Evolutionary conservation across 2,329 filamentous ascomycete genomes (phyloP), one percentile per base, ranked within the genome.

Genomic region (Sporothrix brasiliensis): DNA sequence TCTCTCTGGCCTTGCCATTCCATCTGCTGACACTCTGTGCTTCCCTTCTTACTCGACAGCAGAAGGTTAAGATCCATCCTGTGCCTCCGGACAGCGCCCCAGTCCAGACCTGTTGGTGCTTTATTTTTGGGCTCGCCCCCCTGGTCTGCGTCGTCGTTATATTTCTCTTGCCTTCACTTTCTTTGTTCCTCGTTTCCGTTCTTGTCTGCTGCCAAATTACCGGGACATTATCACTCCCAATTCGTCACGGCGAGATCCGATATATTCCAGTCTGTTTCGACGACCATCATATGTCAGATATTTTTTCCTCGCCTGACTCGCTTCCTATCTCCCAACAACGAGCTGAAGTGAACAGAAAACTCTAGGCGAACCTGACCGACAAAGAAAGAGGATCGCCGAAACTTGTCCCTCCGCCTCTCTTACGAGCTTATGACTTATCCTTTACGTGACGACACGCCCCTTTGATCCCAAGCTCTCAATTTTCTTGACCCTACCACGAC

Each of bases 401-500:
- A 30, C 21, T 44, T 11, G 34, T 63, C 24, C 61, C 44, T 34
- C 16, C 16, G 27, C 27, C 44, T 54, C 14, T 54, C 27, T 21
- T 52, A 63, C 68, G 67, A 68, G 54, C 69, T 53, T 70, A 70
- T 72, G 71, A 72, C 67, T 52, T 53, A 67, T 72, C 69, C 21
- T 47, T 34, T 69, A 69, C 71, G 56, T 70, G 49, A 49, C 52
- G 30, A 50, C 60, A 47, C 61, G 30, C 44, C 53, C 53, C 67
- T 39, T 49, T 65, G 49, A 65, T 24, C 13, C 50, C n/a, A 16
- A 14, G n/a, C 19, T 41, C 16, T 56, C 24, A 13, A 4, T 13
- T 11, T 52, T 54, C 11, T 52, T 67, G 41, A 44, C 21, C 30
- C 30, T 52, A 47, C 63, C 27, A 66, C 63, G 47, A 66, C 27